These are phyloP conservation scores for Calonectria leucothoes DNA, from an alignment of 2,329 filamentous ascomycete species.

Conservation along the genomic window DNA sequence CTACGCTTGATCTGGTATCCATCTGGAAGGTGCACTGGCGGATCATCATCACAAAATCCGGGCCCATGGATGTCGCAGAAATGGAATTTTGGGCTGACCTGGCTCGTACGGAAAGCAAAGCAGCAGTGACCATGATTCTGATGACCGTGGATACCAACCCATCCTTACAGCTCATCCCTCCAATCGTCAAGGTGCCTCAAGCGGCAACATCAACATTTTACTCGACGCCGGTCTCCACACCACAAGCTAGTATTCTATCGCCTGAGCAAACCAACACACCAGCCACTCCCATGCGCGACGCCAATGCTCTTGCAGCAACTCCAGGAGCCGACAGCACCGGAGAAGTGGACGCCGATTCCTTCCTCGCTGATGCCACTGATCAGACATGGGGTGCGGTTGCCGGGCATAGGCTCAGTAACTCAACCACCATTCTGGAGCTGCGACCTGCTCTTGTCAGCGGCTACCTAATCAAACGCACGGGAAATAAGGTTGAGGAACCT, in stretches of 20 bases:
- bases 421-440: slow-evolving; percentile 64
- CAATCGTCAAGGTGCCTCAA: slow-evolving; percentile 61
- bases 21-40: slow-evolving; percentile 81
- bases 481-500: slow-evolving; percentile 65
- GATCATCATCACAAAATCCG: slow-evolving; percentile 78
- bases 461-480: slow-evolving; percentile 74
- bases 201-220: slow-evolving; percentile 59
- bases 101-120: slow-evolving; percentile 62
- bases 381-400: slow-evolving; percentile 82
- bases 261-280: slow-evolving; percentile 69
- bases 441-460: slow-evolving; percentile 71
- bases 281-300: slow-evolving; percentile 58
- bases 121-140: slow-evolving; percentile 66
- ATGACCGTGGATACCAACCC: slow-evolving; percentile 75
- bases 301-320: slow-evolving; percentile 55
- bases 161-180: slow-evolving; percentile 71
- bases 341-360: slow-evolving; percentile 66
- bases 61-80: slow-evolving; percentile 75
- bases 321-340: slow-evolving; percentile 55
- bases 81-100: slow-evolving; percentile 68
- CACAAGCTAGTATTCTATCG: slow-evolving; percentile 68
- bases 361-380: slow-evolving; percentile 78
- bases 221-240: slow-evolving; percentile 76
- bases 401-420: slow-evolving; percentile 73
- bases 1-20: slow-evolving; percentile 78